phyloP scores from a whole-genome alignment of 176 grass and related monocot species.

The Oryza glumipatula region DNA sequence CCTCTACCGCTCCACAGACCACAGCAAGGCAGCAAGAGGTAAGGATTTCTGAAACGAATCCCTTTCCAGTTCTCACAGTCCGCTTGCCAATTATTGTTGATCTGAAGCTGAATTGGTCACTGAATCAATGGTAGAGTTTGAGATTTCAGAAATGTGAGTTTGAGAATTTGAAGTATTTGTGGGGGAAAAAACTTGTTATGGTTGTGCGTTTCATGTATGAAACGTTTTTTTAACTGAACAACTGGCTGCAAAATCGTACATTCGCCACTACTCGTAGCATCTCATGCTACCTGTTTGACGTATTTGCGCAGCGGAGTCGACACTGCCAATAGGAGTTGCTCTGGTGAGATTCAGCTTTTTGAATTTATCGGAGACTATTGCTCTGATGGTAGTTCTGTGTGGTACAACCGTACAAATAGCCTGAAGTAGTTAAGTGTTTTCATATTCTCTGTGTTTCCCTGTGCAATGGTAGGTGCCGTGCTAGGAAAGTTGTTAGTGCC shows the following conservation, averaged over 20 bases:
- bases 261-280: neutral
- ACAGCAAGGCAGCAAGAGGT: neutral
- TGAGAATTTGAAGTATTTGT: neutral
- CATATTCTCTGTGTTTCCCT: neutral
- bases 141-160: neutral
- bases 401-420: neutral
- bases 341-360: neutral
- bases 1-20: too few species aligned
- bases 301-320: slow-evolving; percentile 5
- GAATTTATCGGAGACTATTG: too few species aligned
- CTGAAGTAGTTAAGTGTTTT: neutral
- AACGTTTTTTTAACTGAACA: neutral
- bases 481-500: neutral
- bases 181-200: neutral
- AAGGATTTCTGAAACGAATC: neutral
- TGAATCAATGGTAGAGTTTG: neutral
- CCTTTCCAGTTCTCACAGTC: neutral
- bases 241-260: neutral
- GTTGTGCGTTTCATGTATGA: neutral
- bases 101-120: neutral
- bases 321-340: neutral
- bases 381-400: neutral
- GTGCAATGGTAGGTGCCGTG: neutral
- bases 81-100: neutral
- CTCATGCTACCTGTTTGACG: slow-evolving; percentile 3